Evolutionary conservation across 768 basidiomycete genomes (phyloP), one percentile per base, ranked within the genome.

Genomic region (Artomyces pyxidatus): DNA sequence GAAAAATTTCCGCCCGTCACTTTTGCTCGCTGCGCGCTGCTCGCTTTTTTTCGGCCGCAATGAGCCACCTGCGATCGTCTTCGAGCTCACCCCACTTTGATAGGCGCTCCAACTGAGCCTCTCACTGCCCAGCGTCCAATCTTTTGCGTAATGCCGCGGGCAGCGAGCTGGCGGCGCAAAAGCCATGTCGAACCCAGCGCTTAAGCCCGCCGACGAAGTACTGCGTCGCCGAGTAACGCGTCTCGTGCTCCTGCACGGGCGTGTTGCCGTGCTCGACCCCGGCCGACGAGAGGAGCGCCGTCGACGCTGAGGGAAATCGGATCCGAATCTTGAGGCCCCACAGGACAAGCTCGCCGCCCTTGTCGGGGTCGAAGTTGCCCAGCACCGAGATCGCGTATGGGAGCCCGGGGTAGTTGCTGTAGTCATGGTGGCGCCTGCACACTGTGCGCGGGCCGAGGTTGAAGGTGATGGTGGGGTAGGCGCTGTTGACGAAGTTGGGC

Each of bases 291-390:
- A 59, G 44, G 11, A 57, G 46, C 19, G 56, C 45, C 0, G 49
- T 50, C 2, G 49, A 40, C 4, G 59, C 58, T 1, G 55, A 45
- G 3, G 57, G 59, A 40, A 59, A 58, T 17, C 53, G 48, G 17
- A 60, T 39, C 11, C 54, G 22, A 19, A 60, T 40, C 3, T 53
- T 42, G 19, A 56, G 19, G n/a, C 57, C 53, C 16, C 46, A 46
- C 5, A 62, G 45, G 14, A 59, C 45, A 9, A 62, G 16, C 28
- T 58, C 49, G 1, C 57, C 59, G 19, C 57, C 53, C 5, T 21
- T 30, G 6, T 25, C 23, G 17, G 50, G 49, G 37, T 62, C 45
- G 45, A 50, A 59, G 17, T 29, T 12, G 2, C 17, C 56, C 50
- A 42, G 28, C 1, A 52, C 43, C 2, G 52, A 54, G 23, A 61